A percentile compares a stretch with the other conserved stretches of the same genome.
Conservation (phyloP, 495 filamentous ascomycete species). For the Halenospora varia region DNA sequence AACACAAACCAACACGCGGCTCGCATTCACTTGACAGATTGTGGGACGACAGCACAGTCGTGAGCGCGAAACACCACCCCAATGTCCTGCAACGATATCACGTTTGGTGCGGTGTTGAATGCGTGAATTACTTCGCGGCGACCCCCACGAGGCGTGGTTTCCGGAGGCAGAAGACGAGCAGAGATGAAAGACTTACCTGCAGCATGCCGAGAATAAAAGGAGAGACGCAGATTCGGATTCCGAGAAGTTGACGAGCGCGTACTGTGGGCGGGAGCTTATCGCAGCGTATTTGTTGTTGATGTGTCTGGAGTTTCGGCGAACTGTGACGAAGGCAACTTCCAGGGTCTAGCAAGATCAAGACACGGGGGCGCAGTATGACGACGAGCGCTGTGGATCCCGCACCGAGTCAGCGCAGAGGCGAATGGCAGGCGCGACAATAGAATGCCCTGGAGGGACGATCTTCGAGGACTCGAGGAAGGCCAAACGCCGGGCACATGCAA, state of each 20-base stretch:
- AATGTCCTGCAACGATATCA: neutral
- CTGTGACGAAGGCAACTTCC: neutral
- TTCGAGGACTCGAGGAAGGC: neutral
- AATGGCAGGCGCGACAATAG: neutral
- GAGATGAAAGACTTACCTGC: constrained; percentile 22
- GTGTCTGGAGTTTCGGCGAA: neutral
- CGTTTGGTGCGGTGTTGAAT: neutral
- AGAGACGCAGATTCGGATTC: neutral
- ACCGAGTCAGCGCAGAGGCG: neutral
- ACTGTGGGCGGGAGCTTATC: neutral
- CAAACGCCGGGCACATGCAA: neutral
- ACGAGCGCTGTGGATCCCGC: neutral
- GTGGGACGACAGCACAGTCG: neutral
- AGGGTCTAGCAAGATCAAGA: neutral
- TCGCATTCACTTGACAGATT: neutral
- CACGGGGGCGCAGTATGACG: neutral
- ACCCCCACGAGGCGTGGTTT: neutral
- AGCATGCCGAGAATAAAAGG: constrained; percentile 24
- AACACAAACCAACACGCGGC: neutral
- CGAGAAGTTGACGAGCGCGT: neutral
- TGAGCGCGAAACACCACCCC: neutral
- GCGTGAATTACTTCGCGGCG: neutral
- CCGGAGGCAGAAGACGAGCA: neutral
- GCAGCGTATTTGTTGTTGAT: neutral
- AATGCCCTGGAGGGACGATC: neutral